phyloP scores from a whole-genome alignment of 2,329 filamentous ascomycete species.

The Talaromyces sp. region DNA sequence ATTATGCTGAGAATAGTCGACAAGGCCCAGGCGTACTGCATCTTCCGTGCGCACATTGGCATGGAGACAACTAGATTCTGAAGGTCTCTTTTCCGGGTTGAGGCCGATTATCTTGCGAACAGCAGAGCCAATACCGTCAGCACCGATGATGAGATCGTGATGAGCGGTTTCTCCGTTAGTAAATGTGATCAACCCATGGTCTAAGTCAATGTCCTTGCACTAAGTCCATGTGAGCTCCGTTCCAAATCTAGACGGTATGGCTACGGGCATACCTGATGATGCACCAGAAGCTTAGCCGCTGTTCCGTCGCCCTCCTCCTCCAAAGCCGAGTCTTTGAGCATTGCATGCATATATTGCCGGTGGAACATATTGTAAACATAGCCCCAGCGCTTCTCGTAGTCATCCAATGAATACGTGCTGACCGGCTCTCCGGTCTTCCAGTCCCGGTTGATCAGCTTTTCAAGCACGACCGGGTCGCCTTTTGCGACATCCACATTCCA shows the following conservation, averaged over 20 bases:
- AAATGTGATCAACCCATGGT: constrained; percentile 47
- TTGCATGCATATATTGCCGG: constrained; percentile 61
- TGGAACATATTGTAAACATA: constrained; percentile 66
- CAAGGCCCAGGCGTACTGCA: constrained; percentile 54
- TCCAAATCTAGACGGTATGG: background rate
- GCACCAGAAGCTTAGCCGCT: constrained; percentile 51
- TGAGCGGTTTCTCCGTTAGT: constrained; percentile 44
- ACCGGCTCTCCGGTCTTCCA: constrained; percentile 64
- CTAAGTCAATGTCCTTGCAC: constrained; percentile 45
- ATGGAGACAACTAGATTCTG: constrained; percentile 58
- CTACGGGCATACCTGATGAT: constrained; percentile 42
- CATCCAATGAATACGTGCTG: constrained; percentile 57
- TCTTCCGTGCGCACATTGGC: constrained; percentile 58
- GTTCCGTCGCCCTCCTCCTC: constrained; percentile 46
- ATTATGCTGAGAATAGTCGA: constrained; percentile 55
- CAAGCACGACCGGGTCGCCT: constrained; percentile 60
- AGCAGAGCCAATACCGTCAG: constrained; percentile 63
- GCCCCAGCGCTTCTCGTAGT: constrained; percentile 62
- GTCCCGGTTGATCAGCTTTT: constrained; percentile 62
- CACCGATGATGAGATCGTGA: constrained; percentile 59
- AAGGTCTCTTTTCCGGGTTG: constrained; percentile 52
- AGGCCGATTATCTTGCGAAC: constrained; percentile 61
- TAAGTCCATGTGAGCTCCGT: background rate
- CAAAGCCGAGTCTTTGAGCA: constrained; percentile 57
- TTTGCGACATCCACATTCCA: constrained; percentile 60